Evolutionary conservation across 1,284 basidiomycete species (phyloP).

Genomic region (Heterobasidion irregulare): DNA sequence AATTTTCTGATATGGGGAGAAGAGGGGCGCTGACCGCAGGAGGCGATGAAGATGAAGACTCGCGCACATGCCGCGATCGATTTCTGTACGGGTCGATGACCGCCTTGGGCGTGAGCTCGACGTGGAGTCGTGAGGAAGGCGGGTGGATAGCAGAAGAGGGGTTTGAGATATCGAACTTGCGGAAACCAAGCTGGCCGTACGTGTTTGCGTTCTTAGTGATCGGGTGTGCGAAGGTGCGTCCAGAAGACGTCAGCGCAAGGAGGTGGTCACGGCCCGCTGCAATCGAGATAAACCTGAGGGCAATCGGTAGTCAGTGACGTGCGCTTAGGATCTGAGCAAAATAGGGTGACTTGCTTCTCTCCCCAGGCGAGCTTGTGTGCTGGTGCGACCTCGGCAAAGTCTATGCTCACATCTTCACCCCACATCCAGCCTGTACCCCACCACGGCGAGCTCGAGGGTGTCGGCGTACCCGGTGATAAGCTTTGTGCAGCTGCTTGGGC

Average conservation of each 20-base stretch:
- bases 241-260: constrained; percentile 76
- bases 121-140: constrained; percentile 24
- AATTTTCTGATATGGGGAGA: constrained; percentile 19
- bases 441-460: constrained; percentile 39
- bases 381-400: constrained; percentile 44
- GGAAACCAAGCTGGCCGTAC: constrained; percentile 81
- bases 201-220: constrained; percentile 74
- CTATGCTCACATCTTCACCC: constrained; percentile 42
- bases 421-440: constrained; percentile 48
- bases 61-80: constrained; percentile 26
- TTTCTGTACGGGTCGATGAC: constrained; percentile 43
- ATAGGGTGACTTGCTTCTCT: constrained; percentile 38
- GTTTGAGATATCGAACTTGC: constrained; percentile 44
- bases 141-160: constrained; percentile 23
- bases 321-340: neutral
- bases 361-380: constrained; percentile 37
- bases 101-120: constrained; percentile 55
- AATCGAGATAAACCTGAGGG: constrained; percentile 59
- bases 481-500: constrained; percentile 40
- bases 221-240: constrained; percentile 78
- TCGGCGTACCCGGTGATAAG: constrained; percentile 25
- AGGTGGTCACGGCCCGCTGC: constrained; percentile 77
- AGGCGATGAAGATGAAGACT: constrained; percentile 6
- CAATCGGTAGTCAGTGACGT: neutral
- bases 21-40: constrained; percentile 1